These are phyloP conservation scores for Quercus cerris DNA, from an alignment of 306 rosid species.

Conservation along the genomic window DNA sequence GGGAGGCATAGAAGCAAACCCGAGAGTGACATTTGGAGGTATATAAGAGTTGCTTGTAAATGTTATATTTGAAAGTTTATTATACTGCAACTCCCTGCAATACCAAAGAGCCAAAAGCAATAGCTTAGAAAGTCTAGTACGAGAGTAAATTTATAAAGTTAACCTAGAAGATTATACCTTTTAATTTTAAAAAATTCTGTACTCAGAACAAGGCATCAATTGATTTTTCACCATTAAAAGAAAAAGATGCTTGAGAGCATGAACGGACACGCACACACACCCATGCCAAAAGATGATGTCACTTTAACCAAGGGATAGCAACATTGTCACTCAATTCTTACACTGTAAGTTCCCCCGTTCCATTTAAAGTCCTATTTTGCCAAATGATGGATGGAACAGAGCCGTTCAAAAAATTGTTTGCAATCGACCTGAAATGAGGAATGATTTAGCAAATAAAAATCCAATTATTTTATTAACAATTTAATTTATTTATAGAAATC, in stretches of 20 bases:
- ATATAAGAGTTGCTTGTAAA: constrained; percentile 47
- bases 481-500: constrained; percentile 3
- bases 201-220: too few relatives aligned
- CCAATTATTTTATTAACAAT: background rate
- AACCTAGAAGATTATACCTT: background rate
- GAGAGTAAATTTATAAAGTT: background rate
- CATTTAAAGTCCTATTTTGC: constrained; percentile 44
- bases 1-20: constrained; percentile 52
- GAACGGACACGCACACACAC: too few relatives aligned
- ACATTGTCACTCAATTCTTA: constrained; percentile 43
- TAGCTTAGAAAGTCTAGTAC: constrained; percentile 7
- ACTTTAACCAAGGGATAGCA: background rate
- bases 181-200: too few relatives aligned
- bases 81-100: constrained; percentile 83
- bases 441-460: constrained; percentile 18
- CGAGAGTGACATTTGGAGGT: constrained; percentile 68
- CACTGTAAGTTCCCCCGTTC: constrained; percentile 44
- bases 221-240: too few relatives aligned
- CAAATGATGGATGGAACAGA: constrained; percentile 64
- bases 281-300: too few relatives aligned
- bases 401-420: constrained; percentile 68
- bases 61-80: constrained; percentile 30
- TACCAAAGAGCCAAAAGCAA: constrained; percentile 22
- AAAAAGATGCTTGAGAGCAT: too few relatives aligned
- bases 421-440: constrained; percentile 70